These are phyloP conservation scores for Ilyonectria sp. DNA, from an alignment of 2,329 filamentous ascomycete species.

Conservation along the genomic window DNA sequence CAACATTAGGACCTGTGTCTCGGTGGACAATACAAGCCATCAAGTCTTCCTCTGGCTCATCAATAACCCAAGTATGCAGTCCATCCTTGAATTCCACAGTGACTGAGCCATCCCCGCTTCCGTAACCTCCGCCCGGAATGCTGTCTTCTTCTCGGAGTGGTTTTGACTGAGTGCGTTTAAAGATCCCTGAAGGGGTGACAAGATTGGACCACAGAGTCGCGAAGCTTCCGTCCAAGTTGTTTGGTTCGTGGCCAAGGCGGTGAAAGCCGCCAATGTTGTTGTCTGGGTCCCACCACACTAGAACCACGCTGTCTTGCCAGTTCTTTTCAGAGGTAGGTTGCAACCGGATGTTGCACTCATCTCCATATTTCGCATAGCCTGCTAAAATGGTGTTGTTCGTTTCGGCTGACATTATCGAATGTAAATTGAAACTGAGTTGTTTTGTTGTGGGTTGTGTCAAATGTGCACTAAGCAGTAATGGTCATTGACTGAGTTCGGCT, in stretches of 20 bases:
- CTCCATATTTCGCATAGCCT: too few species aligned
- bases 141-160: background rate
- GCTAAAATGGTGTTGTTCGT: too few species aligned
- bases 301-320: constrained; percentile 14
- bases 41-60: constrained; percentile 3
- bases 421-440: too few species aligned
- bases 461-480: too few species aligned
- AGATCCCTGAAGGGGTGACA: background rate
- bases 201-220: constrained; percentile 13
- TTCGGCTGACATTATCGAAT: too few species aligned
- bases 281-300: constrained; percentile 8
- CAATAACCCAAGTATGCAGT: constrained; percentile 12
- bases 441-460: too few species aligned
- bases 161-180: constrained; percentile 1
- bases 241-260: constrained; percentile 5
- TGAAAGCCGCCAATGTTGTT: constrained; percentile 18
- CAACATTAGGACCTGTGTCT: constrained; percentile 15
- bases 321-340: background rate
- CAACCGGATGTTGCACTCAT: too few species aligned
- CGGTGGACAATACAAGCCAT: background rate
- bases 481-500: too few species aligned
- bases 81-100: constrained; percentile 6
- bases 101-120: constrained; percentile 1
- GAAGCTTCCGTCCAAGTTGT: background rate
- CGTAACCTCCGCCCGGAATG: background rate